A percentile compares a stretch with the other conserved stretches of the same genome.
phyloP scores from a whole-genome alignment of 192 early-diverging fungal species.

The Coemansia sp. region DNA sequence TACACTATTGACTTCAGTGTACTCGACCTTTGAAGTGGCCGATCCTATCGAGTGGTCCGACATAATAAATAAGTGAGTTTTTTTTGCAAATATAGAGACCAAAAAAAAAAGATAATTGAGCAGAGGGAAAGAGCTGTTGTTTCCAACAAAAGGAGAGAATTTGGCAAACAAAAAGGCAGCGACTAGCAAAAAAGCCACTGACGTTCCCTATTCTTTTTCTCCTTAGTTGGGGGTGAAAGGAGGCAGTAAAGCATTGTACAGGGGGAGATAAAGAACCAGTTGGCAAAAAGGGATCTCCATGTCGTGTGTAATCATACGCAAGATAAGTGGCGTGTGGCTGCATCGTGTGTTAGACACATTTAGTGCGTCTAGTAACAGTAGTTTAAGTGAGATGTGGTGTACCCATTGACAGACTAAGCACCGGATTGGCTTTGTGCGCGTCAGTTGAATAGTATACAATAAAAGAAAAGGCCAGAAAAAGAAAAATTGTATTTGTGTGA shows the following conservation, averaged over 20 bases:
- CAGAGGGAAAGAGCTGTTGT: background rate
- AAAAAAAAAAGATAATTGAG: background rate
- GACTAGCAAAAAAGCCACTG: background rate
- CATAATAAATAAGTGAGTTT: background rate
- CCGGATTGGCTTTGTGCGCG: background rate
- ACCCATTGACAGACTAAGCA: background rate
- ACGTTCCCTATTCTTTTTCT: background rate
- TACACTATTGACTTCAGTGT: slow-evolving; percentile 24
- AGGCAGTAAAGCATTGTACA: slow-evolving; percentile 12
- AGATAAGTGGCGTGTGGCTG: background rate
- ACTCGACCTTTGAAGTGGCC: slow-evolving; percentile 35
- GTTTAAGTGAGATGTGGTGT: background rate
- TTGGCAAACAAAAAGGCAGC: background rate
- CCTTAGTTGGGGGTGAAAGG: background rate
- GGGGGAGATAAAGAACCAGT: background rate
- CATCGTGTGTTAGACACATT: background rate
- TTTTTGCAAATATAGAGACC: background rate
- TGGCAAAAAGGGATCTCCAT: background rate
- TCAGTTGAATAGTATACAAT: background rate
- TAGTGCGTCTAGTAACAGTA: background rate
- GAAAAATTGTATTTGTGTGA: too few relatives aligned
- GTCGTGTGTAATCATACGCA: background rate
- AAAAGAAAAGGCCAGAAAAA: background rate
- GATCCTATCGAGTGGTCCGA: slow-evolving; percentile 21
- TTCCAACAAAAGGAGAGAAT: background rate